phyloP scores from a whole-genome alignment of 441 rosid genomes.

The Mallotus japonicus region DNA sequence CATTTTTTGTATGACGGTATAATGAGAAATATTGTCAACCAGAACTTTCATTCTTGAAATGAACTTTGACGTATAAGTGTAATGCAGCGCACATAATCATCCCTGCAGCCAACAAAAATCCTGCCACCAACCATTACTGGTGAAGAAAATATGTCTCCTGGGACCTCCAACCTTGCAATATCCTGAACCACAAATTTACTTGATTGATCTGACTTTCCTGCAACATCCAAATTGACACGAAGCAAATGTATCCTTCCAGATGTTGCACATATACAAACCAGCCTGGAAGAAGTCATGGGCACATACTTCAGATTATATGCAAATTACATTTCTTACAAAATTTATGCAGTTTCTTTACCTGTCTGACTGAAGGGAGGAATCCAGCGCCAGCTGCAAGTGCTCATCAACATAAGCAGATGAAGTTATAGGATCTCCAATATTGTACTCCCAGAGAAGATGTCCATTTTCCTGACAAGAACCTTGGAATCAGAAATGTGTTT shows the following conservation, averaged over 20 bases:
- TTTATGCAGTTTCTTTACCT: constrained; percentile 39
- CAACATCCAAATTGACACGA: constrained; percentile 31
- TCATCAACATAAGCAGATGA: constrained; percentile 91
- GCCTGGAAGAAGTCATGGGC: constrained; percentile 41
- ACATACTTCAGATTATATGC: constrained; percentile 7
- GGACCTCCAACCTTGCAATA: constrained; percentile 51
- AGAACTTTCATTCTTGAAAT: constrained; percentile 7
- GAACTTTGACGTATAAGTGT: constrained; percentile 33
- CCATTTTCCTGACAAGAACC: constrained; percentile 64
- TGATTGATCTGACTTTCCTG: constrained; percentile 25
- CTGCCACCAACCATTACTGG: constrained; percentile 90
- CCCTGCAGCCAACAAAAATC: constrained; percentile 88
- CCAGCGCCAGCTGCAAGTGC: constrained; percentile 54
- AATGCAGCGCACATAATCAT: constrained; percentile 75
- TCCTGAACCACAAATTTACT: constrained; percentile 42
- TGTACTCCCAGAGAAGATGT: constrained; percentile 60
- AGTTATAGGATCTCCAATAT: constrained; percentile 68
- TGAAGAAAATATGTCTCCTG: constrained; percentile 84
- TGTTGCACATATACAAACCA: constrained; percentile 72
- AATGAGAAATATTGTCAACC: background rate
- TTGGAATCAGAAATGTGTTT: constrained; percentile 7
- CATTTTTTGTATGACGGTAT: background rate
- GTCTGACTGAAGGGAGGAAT: constrained; percentile 37
- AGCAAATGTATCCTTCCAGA: constrained; percentile 63
- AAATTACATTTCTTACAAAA: background rate